Base-by-base conservation (phyloP, 257 asterid species). In the Knoxia roxburghii region DNA sequence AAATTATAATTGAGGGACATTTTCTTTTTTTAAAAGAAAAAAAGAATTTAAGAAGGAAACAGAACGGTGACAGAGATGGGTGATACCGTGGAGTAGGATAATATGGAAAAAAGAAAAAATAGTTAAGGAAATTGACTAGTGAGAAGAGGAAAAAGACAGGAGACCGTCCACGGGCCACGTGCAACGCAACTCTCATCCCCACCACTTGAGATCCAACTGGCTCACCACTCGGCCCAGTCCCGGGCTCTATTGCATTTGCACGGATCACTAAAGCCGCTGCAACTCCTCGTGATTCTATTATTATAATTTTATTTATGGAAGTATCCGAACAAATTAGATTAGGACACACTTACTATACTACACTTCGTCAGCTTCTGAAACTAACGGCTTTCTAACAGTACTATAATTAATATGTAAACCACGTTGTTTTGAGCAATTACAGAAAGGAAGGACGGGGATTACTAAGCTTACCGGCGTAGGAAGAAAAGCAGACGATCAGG, bases 151-250 rank as follows among this genome's bases (percentile, higher is more conserved):
- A 82, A 84, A 83, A 33, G 95, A 81, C 92, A 81, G 76, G 55
- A 73, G 87, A 78, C 87, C 80, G 99, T 86, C 92, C 96, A 84
- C 73, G 85, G 86, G 83, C 97, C 97, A 90, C 96, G 95, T 90
- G 96, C 96, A 73, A 68, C 68, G 82, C 83, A 80, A 80, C 89
- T 77, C 49, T 51, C 35, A 59, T 43, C 35, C 39, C 41, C 41
- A 37, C 41, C 41, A 37, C 39, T 33, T 33, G 6, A 30, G 69
- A 40, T 33, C 61, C 33, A 45, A 46, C 50, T 21, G 13, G 45
- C 57, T 67, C 39, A 39, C 0, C 0, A 39, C 45, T 12, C 0
- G 11, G 8, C 45, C 45, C 45, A 39, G 11, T 6, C 6, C 40
- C n/a, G n/a, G n/a, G n/a, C n/a, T n/a, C n/a, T n/a, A n/a, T n/a